A percentile compares a stretch with the other conserved stretches of the same genome.
These are phyloP conservation scores for Pichia manshurica DNA, from an alignment of 805 yeast genomes.

Conservation along the genomic window DNA sequence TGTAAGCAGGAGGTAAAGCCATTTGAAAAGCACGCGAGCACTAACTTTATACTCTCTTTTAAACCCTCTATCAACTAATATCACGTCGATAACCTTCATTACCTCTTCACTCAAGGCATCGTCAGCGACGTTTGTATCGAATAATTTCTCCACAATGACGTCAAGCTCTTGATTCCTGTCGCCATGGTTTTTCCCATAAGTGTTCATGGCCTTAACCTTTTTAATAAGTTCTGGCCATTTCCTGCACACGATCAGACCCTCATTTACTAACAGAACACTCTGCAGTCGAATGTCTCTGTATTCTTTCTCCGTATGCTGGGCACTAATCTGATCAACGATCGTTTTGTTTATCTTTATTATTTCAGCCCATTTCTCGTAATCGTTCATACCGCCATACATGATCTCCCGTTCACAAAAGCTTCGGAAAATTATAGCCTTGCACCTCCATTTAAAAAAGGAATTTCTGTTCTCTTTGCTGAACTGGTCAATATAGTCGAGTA, in stretches of 20 bases:
- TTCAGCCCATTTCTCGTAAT: background rate
- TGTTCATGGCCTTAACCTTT: background rate
- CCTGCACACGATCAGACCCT: background rate
- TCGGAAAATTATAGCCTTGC: conserved; percentile 7
- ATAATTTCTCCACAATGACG: background rate
- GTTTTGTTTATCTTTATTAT: background rate
- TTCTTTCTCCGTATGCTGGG: background rate
- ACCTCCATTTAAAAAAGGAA: conserved; percentile 6
- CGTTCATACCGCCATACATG: background rate
- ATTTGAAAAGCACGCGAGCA: background rate
- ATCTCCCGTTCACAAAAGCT: conserved; percentile 6
- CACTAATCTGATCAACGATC: background rate
- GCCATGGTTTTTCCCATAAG: background rate
- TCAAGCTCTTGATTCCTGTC: background rate
- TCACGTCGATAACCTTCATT: conserved; percentile 2
- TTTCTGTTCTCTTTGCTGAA: background rate
- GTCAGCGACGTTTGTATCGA: background rate
- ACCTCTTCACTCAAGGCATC: background rate
- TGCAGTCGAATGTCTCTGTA: conserved; percentile 4
- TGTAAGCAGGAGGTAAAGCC: conserved; percentile 10
- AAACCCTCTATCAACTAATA: conserved; percentile 5
- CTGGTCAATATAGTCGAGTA: background rate
- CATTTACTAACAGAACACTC: conserved; percentile 7
- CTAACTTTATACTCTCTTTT: background rate
- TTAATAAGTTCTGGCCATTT: conserved; percentile 1